These are phyloP conservation scores for Globomyces pollinis-pini DNA, from an alignment of 192 early-diverging fungal species.

Conservation along the genomic window DNA sequence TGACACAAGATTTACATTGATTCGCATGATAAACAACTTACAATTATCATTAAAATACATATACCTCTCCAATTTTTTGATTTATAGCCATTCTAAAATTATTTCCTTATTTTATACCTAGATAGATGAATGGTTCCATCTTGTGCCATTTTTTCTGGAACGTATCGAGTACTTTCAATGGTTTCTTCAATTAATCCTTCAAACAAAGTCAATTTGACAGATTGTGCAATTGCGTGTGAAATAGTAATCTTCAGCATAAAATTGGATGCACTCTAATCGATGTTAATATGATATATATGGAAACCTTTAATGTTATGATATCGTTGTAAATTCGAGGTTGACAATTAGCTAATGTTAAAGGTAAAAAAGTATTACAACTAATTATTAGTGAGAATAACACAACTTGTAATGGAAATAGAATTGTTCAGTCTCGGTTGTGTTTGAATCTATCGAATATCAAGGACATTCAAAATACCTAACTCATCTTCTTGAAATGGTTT, in stretches of 20 bases:
- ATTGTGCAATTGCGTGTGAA: conserved; percentile 92
- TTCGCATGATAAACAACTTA: conserved; percentile 63
- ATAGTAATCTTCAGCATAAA: conserved; percentile 90
- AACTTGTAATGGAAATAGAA: conserved; percentile 45
- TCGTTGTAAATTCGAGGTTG: conserved; percentile 77
- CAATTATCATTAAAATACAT: conserved; percentile 11
- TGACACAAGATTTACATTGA: conserved; percentile 75
- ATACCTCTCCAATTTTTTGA: conserved; percentile 81
- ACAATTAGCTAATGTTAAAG: conserved; percentile 69
- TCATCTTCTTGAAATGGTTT: conserved; percentile 67
- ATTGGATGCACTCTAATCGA: conserved; percentile 61
- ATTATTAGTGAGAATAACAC: conserved; percentile 35
- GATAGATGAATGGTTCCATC: conserved; percentile 88
- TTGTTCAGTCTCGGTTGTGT: background rate
- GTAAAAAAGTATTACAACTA: too few relatives aligned
- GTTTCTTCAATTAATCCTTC: conserved; percentile 89
- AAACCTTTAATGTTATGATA: conserved; percentile 74
- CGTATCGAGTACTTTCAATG: conserved; percentile 74
- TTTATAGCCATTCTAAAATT: conserved; percentile 90
- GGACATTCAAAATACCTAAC: conserved; percentile 14
- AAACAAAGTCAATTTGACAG: conserved; percentile 87
- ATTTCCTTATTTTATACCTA: too few relatives aligned
- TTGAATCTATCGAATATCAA: background rate
- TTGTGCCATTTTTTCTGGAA: conserved; percentile 89
- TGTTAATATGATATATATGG: background rate